Conservation (phyloP, 2,329 filamentous ascomycete species). For the Cytospora leucostoma region DNA sequence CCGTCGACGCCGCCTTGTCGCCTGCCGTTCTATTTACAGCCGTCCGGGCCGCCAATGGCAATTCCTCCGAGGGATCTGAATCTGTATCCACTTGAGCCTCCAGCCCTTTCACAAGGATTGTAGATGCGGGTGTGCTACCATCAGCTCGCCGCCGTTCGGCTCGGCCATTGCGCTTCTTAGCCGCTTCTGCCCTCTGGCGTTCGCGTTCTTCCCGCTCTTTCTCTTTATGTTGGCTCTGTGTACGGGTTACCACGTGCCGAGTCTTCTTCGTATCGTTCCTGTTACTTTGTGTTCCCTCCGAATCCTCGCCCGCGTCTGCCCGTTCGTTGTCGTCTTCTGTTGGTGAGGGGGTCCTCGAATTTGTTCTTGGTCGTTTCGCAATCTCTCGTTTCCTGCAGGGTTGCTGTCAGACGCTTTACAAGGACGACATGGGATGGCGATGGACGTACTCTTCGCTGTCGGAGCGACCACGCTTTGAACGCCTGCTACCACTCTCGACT, state of each 20-base stretch:
- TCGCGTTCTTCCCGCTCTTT: constrained; percentile 75
- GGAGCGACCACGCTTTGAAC: constrained; percentile 81
- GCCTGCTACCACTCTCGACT: constrained; percentile 49
- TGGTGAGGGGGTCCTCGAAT: constrained; percentile 70
- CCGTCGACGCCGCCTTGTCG: constrained; percentile 26
- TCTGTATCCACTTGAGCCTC: constrained; percentile 54
- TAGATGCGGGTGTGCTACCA: constrained; percentile 53
- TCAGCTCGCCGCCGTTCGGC: constrained; percentile 80
- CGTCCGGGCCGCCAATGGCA: constrained; percentile 51
- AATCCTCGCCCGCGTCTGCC: constrained; percentile 59
- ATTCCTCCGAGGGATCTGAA: constrained; percentile 71
- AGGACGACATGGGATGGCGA: constrained; percentile 7
- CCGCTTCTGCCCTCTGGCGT: constrained; percentile 70
- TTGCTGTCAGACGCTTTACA: constrained; percentile 31
- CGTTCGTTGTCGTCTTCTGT: constrained; percentile 48
- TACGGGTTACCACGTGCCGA: constrained; percentile 55
- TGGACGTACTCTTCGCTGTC: constrained; percentile 87
- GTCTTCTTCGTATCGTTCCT: constrained; percentile 61
- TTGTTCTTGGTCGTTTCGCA: constrained; percentile 81
- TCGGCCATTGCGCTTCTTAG: constrained; percentile 77
- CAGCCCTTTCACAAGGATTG: constrained; percentile 33
- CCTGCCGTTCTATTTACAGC: constrained; percentile 36
- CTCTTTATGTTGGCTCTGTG: constrained; percentile 51
- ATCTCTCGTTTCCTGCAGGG: constrained; percentile 65
- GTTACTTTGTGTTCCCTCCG: constrained; percentile 66